These are phyloP conservation scores for Starmerella ratchasimensis DNA, from an alignment of 805 yeast genomes.

Conservation along the genomic window DNA sequence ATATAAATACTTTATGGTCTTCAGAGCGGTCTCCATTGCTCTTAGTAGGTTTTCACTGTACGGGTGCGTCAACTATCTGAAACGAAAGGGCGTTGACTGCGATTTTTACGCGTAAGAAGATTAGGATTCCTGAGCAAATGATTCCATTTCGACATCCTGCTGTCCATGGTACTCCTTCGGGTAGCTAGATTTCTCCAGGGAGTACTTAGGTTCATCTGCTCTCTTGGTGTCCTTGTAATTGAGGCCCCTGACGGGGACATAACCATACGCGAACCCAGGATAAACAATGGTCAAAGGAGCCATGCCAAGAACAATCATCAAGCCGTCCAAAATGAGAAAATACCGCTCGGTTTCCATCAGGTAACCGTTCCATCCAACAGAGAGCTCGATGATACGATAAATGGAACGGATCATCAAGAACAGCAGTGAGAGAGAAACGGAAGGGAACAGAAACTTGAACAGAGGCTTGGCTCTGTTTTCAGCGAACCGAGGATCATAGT, in stretches of 20 bases:
- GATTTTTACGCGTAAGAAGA: no score
- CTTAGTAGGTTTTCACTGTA: no score
- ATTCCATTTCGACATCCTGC: no score
- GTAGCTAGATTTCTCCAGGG: no score
- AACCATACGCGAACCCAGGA: constrained; percentile 48
- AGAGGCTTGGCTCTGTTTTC: constrained; percentile 12
- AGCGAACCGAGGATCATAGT: constrained; percentile 15
- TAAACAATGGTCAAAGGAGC: constrained; percentile 39
- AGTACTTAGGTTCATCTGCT: no score
- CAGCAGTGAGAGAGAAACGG: constrained; percentile 30
- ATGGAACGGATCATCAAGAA: constrained; percentile 53
- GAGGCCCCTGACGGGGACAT: constrained; percentile 19
- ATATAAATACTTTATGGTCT: no score
- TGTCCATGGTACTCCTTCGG: no score
- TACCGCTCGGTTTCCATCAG: constrained; percentile 48
- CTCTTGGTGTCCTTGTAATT: no score
- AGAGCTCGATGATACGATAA: constrained; percentile 59
- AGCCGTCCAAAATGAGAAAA: constrained; percentile 46
- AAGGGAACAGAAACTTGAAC: constrained; percentile 21
- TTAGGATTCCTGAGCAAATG: no score
- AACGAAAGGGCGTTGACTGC: no score
- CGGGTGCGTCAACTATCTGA: no score
- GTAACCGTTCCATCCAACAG: constrained; percentile 57
- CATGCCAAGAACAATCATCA: constrained; percentile 43
- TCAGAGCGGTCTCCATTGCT: no score